Evolutionary conservation across 768 basidiomycete genomes (phyloP).

Genomic region (Podaxis sp.): DNA sequence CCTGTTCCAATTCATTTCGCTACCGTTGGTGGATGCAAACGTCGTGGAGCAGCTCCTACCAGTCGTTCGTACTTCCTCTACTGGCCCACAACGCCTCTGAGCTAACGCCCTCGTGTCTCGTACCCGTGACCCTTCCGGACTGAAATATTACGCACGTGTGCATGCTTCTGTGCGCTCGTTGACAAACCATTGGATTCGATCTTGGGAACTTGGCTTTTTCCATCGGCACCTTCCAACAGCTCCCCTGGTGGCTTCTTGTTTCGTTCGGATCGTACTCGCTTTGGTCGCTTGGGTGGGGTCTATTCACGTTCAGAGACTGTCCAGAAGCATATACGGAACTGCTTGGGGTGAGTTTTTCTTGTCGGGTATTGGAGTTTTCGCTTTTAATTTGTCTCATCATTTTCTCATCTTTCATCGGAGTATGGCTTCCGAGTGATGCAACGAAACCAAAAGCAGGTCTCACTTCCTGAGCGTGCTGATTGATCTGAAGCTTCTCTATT

Average conservation of each 20-base stretch:
- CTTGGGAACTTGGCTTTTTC: not conserved
- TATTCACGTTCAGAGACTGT: constrained; percentile 73
- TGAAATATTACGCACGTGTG: no score
- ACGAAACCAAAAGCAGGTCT: not conserved
- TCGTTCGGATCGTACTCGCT: constrained; percentile 79
- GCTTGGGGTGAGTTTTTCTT: constrained; percentile 45
- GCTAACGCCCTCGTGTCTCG: not conserved
- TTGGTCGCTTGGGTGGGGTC: constrained; percentile 72
- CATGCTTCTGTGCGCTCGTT: not conserved
- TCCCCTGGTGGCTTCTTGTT: constrained; percentile 83
- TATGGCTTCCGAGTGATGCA: not conserved
- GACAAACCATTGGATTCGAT: not conserved
- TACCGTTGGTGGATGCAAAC: constrained; percentile 51
- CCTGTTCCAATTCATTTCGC: constrained; percentile 50
- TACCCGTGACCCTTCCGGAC: not conserved
- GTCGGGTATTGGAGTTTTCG: not conserved
- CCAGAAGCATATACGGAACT: constrained; percentile 77
- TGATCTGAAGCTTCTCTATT: not conserved
- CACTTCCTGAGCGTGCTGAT: not conserved
- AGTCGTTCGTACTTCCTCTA: constrained; percentile 42
- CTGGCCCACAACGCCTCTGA: not conserved
- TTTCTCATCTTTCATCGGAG: constrained; percentile 2
- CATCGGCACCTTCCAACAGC: constrained; percentile 33
- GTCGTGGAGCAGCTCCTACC: constrained; percentile 52
- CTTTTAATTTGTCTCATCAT: constrained; percentile 7